Evolutionary conservation across 768 basidiomycete genomes (phyloP).

Genomic region (Lentinula edodes): DNA sequence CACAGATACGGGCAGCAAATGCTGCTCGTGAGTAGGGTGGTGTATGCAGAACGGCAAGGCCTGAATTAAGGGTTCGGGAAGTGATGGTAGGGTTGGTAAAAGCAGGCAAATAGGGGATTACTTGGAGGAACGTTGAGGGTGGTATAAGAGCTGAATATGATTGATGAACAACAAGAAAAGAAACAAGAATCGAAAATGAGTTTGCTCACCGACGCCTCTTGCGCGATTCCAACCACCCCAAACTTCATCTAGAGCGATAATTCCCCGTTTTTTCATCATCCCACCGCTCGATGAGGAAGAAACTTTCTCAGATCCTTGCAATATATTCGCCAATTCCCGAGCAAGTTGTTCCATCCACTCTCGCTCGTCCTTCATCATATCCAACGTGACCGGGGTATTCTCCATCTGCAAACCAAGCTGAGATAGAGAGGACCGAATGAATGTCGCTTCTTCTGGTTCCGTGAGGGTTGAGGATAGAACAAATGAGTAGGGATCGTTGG

Average conservation of each 20-base stretch:
- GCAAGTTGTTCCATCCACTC: constrained; percentile 79
- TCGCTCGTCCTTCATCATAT: constrained; percentile 81
- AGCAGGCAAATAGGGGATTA: constrained; percentile 58
- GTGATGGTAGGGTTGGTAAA: constrained; percentile 66
- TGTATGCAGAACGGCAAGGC: constrained; percentile 78
- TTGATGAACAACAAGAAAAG: neutral
- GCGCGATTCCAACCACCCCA: constrained; percentile 97
- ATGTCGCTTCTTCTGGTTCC: constrained; percentile 78
- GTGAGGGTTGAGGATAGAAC: constrained; percentile 29
- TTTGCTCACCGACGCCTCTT: constrained; percentile 72
- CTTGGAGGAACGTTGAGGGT: constrained; percentile 78
- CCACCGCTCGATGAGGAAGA: constrained; percentile 29
- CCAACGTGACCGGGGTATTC: constrained; percentile 78
- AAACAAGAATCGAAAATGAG: constrained; percentile 4
- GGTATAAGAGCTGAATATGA: constrained; percentile 64
- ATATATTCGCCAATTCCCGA: constrained; percentile 69
- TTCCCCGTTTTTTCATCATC: constrained; percentile 73
- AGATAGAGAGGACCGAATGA: constrained; percentile 85
- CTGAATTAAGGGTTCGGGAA: constrained; percentile 55
- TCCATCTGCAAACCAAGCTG: constrained; percentile 80
- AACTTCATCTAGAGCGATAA: constrained; percentile 85
- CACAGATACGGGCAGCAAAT: constrained; percentile 63
- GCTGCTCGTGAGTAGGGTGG: constrained; percentile 65
- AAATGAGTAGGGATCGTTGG: constrained; percentile 8
- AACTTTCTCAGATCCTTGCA: constrained; percentile 33